These are phyloP conservation scores for Orbilia brochopaga DNA, from an alignment of 2,329 filamentous ascomycete genomes.

Conservation along the genomic window DNA sequence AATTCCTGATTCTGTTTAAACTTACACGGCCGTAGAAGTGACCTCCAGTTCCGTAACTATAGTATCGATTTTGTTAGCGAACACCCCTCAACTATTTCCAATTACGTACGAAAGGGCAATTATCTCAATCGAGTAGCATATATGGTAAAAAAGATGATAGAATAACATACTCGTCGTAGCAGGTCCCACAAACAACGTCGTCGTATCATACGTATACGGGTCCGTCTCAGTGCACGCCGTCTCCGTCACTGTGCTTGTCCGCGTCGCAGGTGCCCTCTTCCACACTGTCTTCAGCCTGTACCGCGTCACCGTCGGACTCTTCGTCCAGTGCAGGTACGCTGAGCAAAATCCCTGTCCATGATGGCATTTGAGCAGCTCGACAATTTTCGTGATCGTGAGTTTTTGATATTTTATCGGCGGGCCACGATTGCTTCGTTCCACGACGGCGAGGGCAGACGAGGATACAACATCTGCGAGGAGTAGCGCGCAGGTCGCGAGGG, in stretches of 20 bases:
- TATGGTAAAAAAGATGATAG: neutral
- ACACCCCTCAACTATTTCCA: neutral
- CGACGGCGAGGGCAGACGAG: neutral
- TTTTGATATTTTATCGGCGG: neutral
- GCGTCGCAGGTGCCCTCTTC: neutral
- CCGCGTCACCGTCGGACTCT: slow-evolving; percentile 9
- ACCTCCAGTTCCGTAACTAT: slow-evolving; percentile 31
- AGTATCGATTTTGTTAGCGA: neutral
- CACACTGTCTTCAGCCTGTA: slow-evolving; percentile 10
- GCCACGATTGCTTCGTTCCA: neutral
- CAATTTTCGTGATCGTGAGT: neutral
- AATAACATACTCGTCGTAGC: slow-evolving; percentile 23
- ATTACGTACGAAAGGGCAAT: neutral
- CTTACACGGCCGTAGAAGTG: slow-evolving; percentile 22
- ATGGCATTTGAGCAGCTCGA: neutral
- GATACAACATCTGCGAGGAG: neutral
- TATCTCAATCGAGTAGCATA: neutral
- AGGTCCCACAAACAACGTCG: slow-evolving; percentile 28
- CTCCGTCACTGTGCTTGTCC: neutral
- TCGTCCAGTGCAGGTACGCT: slow-evolving; percentile 2
- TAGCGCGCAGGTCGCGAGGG: neutral
- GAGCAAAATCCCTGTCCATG: neutral
- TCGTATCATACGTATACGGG: slow-evolving; percentile 38
- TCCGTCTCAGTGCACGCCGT: slow-evolving; percentile 17
- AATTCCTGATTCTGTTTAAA: too few species aligned